phyloP scores from a whole-genome alignment of 192 early-diverging fungal species.

The Linnemannia hyalina region DNA sequence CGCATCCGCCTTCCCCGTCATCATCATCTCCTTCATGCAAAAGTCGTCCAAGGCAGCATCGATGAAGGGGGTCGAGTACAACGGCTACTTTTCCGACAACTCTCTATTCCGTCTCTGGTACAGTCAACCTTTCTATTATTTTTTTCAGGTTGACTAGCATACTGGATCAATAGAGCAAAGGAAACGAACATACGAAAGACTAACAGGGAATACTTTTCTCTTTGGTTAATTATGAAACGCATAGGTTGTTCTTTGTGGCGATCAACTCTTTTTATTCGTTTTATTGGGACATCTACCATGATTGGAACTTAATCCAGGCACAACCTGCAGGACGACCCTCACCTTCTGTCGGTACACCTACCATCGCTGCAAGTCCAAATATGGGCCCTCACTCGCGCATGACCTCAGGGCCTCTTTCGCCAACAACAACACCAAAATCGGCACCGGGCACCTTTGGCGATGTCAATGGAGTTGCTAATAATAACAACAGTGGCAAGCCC shows the following conservation, averaged over 20 bases:
- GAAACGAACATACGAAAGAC: not conserved
- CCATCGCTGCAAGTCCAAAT: not conserved
- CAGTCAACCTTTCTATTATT: slow-evolving; percentile 39
- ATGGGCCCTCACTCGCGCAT: slow-evolving; percentile 36
- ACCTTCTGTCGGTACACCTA: slow-evolving; percentile 38
- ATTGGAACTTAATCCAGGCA: slow-evolving; percentile 80
- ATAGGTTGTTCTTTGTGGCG: slow-evolving; percentile 72
- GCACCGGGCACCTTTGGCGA: slow-evolving; percentile 10
- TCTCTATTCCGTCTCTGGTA: slow-evolving; percentile 54
- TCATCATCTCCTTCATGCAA: slow-evolving; percentile 68
- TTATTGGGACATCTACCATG: slow-evolving; percentile 96
- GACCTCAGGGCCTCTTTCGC: slow-evolving; percentile 2
- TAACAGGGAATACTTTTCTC: not conserved
- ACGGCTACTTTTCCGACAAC: slow-evolving; percentile 46
- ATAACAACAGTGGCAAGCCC: slow-evolving; percentile 1
- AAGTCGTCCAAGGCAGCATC: slow-evolving; percentile 53
- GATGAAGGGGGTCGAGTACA: slow-evolving; percentile 22
- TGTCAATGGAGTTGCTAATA: not conserved
- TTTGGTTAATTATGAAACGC: slow-evolving; percentile 3
- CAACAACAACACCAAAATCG: slow-evolving; percentile 15
- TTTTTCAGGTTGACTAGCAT: not conserved
- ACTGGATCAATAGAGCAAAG: too few species aligned
- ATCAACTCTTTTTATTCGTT: slow-evolving; percentile 94
- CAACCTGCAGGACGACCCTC: slow-evolving; percentile 47
- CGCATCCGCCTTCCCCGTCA: slow-evolving; percentile 84